A percentile compares a stretch with the other conserved stretches of the same genome.
phyloP scores from a whole-genome alignment of 257 asterid species.

The Nicotiana paniculata region DNA sequence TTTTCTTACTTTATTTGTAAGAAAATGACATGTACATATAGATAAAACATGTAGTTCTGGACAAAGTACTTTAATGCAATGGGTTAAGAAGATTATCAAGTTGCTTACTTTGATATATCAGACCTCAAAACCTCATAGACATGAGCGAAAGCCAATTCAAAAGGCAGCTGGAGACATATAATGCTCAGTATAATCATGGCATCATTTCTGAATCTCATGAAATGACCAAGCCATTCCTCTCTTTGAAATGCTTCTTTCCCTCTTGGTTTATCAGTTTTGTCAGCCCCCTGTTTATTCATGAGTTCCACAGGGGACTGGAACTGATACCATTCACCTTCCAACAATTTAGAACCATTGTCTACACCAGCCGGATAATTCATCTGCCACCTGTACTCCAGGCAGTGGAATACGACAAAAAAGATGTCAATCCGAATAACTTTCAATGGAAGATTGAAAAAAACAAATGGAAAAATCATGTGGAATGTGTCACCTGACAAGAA shows the following conservation, averaged over 20 bases:
- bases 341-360: conserved; percentile 43
- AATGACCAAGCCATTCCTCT: conserved; percentile 89
- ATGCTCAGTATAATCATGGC: conserved; percentile 62
- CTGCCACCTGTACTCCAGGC: conserved; percentile 60
- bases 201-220: conserved; percentile 89
- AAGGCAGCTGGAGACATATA: conserved; percentile 91
- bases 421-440: background rate
- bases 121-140: conserved; percentile 57
- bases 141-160: conserved; percentile 94
- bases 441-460: background rate
- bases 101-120: conserved; percentile 68
- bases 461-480: background rate
- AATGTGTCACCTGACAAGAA: conserved; percentile 52
- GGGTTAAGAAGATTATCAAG: background rate
- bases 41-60: background rate
- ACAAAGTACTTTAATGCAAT: background rate
- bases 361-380: conserved; percentile 39
- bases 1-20: background rate
- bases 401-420: background rate
- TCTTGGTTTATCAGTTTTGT: conserved; percentile 41
- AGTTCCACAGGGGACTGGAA: conserved; percentile 40
- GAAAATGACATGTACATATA: background rate
- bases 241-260: conserved; percentile 65
- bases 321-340: conserved; percentile 33
- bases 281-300: conserved; percentile 46